Percentiles rank a stretch among this genome's conserved stretches.
These are phyloP conservation scores for Hymenoscyphus infarciens DNA, from an alignment of 2,329 filamentous ascomycete species.

Conservation along the genomic window DNA sequence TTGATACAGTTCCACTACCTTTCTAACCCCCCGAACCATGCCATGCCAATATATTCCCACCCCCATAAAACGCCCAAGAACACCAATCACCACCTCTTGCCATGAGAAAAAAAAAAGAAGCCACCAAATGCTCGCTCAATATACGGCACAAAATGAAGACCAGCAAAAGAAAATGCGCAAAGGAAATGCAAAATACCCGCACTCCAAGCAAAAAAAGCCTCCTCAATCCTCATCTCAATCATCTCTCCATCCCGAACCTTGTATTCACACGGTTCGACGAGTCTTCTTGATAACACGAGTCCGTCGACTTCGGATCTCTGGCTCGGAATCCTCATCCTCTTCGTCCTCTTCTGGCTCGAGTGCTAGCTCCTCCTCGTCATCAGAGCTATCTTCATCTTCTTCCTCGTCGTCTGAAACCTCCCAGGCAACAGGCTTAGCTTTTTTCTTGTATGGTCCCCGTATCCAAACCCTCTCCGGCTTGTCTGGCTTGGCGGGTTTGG, in stretches of 20 bases:
- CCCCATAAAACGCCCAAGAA: too few relatives aligned
- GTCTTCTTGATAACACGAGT: neutral
- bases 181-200: neutral
- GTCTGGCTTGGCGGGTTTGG: neutral
- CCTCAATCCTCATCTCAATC: neutral
- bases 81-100: too few relatives aligned
- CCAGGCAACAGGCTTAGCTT: neutral
- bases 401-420: neutral
- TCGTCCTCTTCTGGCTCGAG: neutral
- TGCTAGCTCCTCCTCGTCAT: neutral
- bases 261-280: neutral
- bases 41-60: too few relatives aligned
- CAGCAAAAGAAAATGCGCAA: neutral
- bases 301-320: conserved; percentile 5
- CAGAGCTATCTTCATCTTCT: neutral
- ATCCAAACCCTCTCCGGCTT: neutral
- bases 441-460: too few relatives aligned
- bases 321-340: neutral
- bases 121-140: conserved; percentile 3
- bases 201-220: neutral
- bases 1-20: too few relatives aligned
- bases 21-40: too few relatives aligned
- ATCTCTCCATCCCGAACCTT: neutral
- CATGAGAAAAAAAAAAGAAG: neutral
- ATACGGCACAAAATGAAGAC: neutral